Conservation (phyloP, 2,329 filamentous ascomycete genomes). For the Botryotinia convoluta region DNA sequence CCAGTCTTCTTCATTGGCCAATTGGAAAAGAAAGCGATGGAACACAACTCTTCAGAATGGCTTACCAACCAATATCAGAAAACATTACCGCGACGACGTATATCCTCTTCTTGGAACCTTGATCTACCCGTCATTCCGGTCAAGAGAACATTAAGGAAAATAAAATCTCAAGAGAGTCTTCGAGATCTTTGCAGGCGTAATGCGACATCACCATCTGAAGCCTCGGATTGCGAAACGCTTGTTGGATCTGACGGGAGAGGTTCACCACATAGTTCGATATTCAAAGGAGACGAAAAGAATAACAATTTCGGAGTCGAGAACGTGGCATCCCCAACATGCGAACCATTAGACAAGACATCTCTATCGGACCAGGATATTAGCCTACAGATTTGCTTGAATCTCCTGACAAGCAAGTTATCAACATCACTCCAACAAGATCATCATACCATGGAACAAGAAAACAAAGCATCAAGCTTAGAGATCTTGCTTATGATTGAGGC, state of each 20-base stretch:
- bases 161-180: conserved; percentile 35
- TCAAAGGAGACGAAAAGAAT: neutral
- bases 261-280: conserved; percentile 15
- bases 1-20: conserved; percentile 35
- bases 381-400: conserved; percentile 34
- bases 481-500: conserved; percentile 38
- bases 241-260: conserved; percentile 22
- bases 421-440: conserved; percentile 28
- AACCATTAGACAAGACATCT: conserved; percentile 3
- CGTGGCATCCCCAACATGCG: neutral
- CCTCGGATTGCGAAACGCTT: conserved; percentile 24
- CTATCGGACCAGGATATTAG: conserved; percentile 28
- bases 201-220: conserved; percentile 3
- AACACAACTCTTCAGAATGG: conserved; percentile 25
- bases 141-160: conserved; percentile 30
- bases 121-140: conserved; percentile 16
- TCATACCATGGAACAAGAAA: conserved; percentile 22
- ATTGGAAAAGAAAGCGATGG: conserved; percentile 26
- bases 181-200: conserved; percentile 29
- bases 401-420: conserved; percentile 33
- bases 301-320: neutral
- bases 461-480: conserved; percentile 33
- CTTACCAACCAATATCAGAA: conserved; percentile 32
- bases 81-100: conserved; percentile 24
- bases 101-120: conserved; percentile 16